Percentiles rank a stretch among this genome's conserved stretches.
Conservation (phyloP, 352 stramenopile genomes). For the Elongisporangium anandrum region DNA sequence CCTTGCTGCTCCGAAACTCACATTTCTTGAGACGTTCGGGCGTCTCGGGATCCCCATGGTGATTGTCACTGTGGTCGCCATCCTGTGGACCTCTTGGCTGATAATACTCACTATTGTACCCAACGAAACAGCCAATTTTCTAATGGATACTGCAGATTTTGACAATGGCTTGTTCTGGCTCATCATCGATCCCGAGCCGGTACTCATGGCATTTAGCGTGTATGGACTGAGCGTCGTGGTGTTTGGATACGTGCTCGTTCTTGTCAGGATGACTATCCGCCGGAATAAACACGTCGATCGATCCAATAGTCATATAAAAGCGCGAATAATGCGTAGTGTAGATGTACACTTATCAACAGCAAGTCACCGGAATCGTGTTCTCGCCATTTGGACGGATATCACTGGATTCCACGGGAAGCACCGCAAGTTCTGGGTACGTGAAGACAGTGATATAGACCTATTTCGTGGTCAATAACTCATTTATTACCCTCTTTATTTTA, state of each 20-base stretch:
- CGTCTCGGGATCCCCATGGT: background rate
- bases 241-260: slow-evolving; percentile 8
- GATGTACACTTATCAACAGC: too few species aligned
- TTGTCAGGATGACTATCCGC: slow-evolving; percentile 11
- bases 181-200: slow-evolving; percentile 13
- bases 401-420: slow-evolving; percentile 21
- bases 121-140: slow-evolving; percentile 17
- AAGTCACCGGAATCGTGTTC: background rate
- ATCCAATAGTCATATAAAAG: background rate
- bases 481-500: too few species aligned
- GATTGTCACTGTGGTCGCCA: slow-evolving; percentile 3
- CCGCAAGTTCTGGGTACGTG: slow-evolving; percentile 40
- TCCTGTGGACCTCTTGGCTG: slow-evolving; percentile 17
- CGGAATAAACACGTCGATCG: background rate
- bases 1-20: background rate
- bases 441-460: background rate
- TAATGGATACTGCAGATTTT: slow-evolving; percentile 20
- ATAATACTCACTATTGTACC: slow-evolving; percentile 18
- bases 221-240: slow-evolving; percentile 5
- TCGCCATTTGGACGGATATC: slow-evolving; percentile 6
- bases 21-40: slow-evolving; percentile 3
- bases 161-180: slow-evolving; percentile 23
- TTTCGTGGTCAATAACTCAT: too few species aligned
- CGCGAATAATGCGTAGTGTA: too few species aligned
- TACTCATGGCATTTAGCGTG: slow-evolving; percentile 9